phyloP scores from a whole-genome alignment of 2,329 filamentous ascomycete species.

The Pestalotiopsis sp. region DNA sequence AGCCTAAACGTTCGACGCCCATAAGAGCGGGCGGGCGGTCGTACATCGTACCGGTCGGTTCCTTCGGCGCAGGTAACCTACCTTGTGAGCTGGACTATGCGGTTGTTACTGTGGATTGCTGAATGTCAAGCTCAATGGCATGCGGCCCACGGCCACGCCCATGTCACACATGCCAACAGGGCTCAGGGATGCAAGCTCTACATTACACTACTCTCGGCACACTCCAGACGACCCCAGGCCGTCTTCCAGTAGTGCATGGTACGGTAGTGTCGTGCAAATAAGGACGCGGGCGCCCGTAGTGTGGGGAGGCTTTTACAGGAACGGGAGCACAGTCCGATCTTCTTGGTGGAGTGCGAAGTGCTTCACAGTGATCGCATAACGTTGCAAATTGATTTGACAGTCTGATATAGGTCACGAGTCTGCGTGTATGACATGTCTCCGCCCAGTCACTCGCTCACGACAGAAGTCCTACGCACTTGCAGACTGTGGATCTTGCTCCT shows the following conservation, averaged over 20 bases:
- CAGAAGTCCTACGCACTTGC: not conserved
- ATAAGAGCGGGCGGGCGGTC: not conserved
- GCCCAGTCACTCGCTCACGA: not conserved
- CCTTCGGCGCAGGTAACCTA: constrained; percentile 1
- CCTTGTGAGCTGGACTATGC: not conserved
- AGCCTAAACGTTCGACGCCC: not conserved
- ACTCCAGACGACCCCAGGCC: not conserved
- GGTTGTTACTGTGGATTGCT: not conserved
- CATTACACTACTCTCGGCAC: not conserved
- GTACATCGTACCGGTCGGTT: not conserved
- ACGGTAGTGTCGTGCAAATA: not conserved
- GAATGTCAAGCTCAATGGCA: not conserved
- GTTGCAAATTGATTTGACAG: constrained; percentile 1
- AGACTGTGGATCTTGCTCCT: not conserved
- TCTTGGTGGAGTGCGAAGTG: not conserved
- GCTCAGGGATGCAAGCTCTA: not conserved
- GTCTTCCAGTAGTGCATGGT: not conserved
- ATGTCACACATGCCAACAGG: not conserved
- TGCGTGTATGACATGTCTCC: not conserved
- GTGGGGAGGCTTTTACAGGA: constrained; percentile 6
- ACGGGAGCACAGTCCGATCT: constrained; percentile 6
- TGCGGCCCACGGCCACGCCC: not conserved
- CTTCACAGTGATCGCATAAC: constrained; percentile 5
- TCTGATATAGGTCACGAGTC: constrained; percentile 2
- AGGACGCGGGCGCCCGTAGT: not conserved